A percentile compares a stretch with the other conserved stretches of the same genome.
Conservation (phyloP, 2,329 filamentous ascomycete species). For the Helicocarpus griseus region DNA sequence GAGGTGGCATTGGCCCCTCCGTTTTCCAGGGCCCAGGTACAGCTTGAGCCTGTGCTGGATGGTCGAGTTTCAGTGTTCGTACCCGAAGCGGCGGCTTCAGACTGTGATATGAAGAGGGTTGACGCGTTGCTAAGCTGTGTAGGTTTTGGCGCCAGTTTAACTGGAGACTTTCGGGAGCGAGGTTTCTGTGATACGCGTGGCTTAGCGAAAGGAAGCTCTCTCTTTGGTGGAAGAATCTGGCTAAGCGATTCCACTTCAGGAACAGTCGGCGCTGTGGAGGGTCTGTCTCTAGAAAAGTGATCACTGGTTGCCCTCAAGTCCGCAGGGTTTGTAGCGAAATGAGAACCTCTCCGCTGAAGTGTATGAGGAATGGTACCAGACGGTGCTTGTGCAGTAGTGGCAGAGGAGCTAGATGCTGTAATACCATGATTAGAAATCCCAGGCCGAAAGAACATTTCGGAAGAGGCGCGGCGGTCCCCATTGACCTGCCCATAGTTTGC, state of each 20-base stretch:
- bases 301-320: neutral
- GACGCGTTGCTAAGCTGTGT: neutral
- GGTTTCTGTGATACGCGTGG: constrained; percentile 14
- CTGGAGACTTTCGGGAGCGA: neutral
- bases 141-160: neutral
- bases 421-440: neutral
- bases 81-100: neutral
- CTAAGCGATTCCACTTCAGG: constrained; percentile 22
- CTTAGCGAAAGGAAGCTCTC: constrained; percentile 33
- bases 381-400: too few species aligned
- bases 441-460: neutral
- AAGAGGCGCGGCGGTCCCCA: neutral
- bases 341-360: neutral
- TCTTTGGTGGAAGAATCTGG: constrained; percentile 32
- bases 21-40: too few species aligned
- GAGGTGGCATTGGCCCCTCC: neutral
- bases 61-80: neutral
- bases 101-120: neutral
- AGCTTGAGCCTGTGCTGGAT: neutral
- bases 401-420: neutral
- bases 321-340: neutral
- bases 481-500: too few species aligned
- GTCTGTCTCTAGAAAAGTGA: constrained; percentile 12
- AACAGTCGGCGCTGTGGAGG: constrained; percentile 19
- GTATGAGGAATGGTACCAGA: neutral